Evolutionary conservation across 495 filamentous ascomycete species (phyloP).

Genomic region (Evansstolkia leycettana): DNA sequence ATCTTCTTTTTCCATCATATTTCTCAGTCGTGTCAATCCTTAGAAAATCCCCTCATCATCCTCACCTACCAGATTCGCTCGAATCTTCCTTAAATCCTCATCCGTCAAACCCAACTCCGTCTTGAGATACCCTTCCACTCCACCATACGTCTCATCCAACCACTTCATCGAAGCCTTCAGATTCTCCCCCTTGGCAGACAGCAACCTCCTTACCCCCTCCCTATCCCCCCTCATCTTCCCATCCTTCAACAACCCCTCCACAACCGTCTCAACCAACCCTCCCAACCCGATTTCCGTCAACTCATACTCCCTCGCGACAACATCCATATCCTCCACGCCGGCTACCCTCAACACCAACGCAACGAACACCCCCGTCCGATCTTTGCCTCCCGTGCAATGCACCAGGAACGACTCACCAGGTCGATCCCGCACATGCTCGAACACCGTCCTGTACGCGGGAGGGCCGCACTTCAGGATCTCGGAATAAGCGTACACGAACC

Average conservation of each 20-base stretch:
- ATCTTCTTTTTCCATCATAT: no score
- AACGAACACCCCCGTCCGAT: conserved; percentile 40
- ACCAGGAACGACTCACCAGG: conserved; percentile 21
- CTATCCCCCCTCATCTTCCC: not conserved
- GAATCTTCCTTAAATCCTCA: conserved; percentile 4
- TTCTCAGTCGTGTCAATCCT: not conserved
- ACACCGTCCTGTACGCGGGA: conserved; percentile 6
- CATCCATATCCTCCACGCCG: conserved; percentile 9
- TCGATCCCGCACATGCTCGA: conserved; percentile 14
- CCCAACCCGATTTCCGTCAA: conserved; percentile 5
- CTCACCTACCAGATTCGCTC: conserved; percentile 2
- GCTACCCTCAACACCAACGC: conserved; percentile 37
- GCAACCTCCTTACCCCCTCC: conserved; percentile 3
- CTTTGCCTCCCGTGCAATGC: conserved; percentile 44
- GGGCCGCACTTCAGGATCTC: conserved; percentile 19
- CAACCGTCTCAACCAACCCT: conserved; percentile 1
- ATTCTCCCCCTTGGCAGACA: conserved; percentile 14
- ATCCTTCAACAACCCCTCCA: conserved; percentile 2
- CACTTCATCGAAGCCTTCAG: conserved; percentile 3
- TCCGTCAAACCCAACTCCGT: conserved; percentile 3
- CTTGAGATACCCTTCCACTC: conserved; percentile 7
- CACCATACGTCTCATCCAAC: conserved; percentile 8
- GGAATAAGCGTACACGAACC: conserved; percentile 34
- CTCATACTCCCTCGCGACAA: conserved; percentile 5
- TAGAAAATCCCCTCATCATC: conserved; percentile 5